A percentile compares a stretch with the other conserved stretches of the same genome.
phyloP scores from a whole-genome alignment of 192 early-diverging fungal genomes.

The Backusella tuberculispora region DNA sequence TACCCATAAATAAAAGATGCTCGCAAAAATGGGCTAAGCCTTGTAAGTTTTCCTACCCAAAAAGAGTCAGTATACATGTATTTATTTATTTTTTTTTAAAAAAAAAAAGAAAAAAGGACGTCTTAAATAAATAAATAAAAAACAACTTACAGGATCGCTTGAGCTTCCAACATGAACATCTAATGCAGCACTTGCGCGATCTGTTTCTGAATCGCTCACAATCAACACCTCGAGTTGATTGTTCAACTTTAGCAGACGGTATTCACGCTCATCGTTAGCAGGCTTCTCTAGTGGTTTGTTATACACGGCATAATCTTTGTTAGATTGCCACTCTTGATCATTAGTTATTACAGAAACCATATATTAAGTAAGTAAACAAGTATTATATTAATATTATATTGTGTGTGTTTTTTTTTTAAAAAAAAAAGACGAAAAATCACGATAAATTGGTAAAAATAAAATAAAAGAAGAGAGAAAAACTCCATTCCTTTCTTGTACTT shows the following conservation, averaged over 20 bases:
- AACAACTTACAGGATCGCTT: slow-evolving; percentile 50
- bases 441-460: neutral
- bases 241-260: slow-evolving; percentile 56
- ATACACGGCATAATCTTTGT: slow-evolving; percentile 11
- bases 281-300: slow-evolving; percentile 51
- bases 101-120: neutral
- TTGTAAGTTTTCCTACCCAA: slow-evolving; percentile 51
- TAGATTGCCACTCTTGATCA: slow-evolving; percentile 14
- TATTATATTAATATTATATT: too few species aligned
- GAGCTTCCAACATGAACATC: slow-evolving; percentile 67
- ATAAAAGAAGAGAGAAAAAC: neutral
- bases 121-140: neutral
- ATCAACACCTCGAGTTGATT: slow-evolving; percentile 64
- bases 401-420: neutral
- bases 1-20: slow-evolving; percentile 71
- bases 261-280: slow-evolving; percentile 59
- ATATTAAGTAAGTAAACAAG: neutral
- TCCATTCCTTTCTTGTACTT: neutral
- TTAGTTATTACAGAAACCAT: slow-evolving; percentile 16
- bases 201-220: slow-evolving; percentile 54
- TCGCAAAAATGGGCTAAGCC: slow-evolving; percentile 76
- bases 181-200: slow-evolving; percentile 64
- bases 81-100: too few species aligned
- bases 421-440: neutral
- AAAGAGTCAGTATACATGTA: neutral